Conservation (phyloP, 345 rosid species). For the Bruguiera gymnorhiza region DNA sequence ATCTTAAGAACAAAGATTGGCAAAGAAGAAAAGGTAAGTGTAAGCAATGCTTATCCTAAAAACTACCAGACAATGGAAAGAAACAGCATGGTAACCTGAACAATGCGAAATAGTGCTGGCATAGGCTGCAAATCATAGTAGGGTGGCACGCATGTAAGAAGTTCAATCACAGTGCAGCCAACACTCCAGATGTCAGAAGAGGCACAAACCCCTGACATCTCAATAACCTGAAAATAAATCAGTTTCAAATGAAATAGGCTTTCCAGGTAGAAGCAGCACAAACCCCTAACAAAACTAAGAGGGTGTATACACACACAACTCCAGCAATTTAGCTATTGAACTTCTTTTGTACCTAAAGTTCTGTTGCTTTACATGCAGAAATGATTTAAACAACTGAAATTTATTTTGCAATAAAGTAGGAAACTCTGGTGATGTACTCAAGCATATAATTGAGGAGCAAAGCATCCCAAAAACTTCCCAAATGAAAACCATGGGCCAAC, state of each 20-base stretch:
- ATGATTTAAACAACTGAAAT: too few species aligned
- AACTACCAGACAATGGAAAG: neutral
- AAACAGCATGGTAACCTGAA: conserved; percentile 64
- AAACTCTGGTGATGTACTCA: too few species aligned
- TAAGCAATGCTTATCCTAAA: conserved; percentile 8
- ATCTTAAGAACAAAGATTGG: neutral
- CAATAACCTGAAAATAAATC: conserved; percentile 76
- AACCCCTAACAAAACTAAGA: too few species aligned
- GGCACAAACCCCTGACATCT: conserved; percentile 99
- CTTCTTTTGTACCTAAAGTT: too few species aligned
- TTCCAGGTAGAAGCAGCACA: neutral
- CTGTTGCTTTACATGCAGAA: too few species aligned
- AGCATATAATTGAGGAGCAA: too few species aligned
- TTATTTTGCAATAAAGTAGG: too few species aligned
- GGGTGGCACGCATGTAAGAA: conserved; percentile 94
- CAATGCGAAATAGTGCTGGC: conserved; percentile 97
- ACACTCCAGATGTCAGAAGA: conserved; percentile 99
- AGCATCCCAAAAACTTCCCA: too few species aligned
- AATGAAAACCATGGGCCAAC: too few species aligned
- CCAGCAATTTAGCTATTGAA: too few species aligned
- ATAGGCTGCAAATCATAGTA: conserved; percentile 97
- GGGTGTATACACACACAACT: too few species aligned
- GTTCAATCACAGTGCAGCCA: conserved; percentile 99
- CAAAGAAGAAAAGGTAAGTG: conserved; percentile 3
- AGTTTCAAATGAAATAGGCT: conserved; percentile 15